These are phyloP conservation scores for Talaromyces sp. DNA, from an alignment of 2,329 filamentous ascomycete genomes.

Conservation along the genomic window DNA sequence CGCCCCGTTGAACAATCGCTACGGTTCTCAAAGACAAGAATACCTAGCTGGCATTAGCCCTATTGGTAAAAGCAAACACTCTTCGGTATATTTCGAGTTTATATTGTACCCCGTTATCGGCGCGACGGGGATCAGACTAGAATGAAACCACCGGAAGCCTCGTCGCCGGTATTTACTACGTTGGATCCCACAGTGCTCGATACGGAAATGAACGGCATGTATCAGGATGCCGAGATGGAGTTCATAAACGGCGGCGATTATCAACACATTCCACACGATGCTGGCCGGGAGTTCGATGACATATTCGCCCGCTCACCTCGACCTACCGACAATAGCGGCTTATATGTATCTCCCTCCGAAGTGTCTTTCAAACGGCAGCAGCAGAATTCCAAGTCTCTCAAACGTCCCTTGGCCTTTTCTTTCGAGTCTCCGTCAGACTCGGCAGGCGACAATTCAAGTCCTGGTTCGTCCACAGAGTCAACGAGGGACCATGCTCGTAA, in stretches of 20 bases:
- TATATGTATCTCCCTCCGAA: conserved; percentile 30
- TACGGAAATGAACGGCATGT: conserved; percentile 41
- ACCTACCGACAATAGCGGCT: conserved; percentile 27
- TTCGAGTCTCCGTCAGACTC: conserved; percentile 45
- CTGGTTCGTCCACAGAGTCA: conserved; percentile 43
- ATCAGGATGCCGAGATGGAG: conserved; percentile 42
- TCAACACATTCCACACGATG: conserved; percentile 34
- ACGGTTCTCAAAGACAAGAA: neutral
- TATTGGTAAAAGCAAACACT: neutral
- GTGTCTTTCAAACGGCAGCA: conserved; percentile 29
- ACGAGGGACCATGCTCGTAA: conserved; percentile 40
- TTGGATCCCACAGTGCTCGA: conserved; percentile 43
- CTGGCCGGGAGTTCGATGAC: conserved; percentile 43
- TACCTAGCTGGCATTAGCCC: neutral
- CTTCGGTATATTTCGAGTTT: neutral
- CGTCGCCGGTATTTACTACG: conserved; percentile 36
- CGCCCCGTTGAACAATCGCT: neutral
- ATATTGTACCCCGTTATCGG: neutral
- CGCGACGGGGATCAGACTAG: conserved; percentile 20
- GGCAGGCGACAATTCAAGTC: conserved; percentile 42
- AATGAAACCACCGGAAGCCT: conserved; percentile 37
- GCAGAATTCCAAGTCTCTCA: conserved; percentile 33
- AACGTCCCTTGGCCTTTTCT: conserved; percentile 31
- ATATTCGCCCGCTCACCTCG: conserved; percentile 37
- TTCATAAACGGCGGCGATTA: conserved; percentile 40